These are phyloP conservation scores for Exophiala sp. DNA, from an alignment of 2,329 filamentous ascomycete species.

Conservation along the genomic window DNA sequence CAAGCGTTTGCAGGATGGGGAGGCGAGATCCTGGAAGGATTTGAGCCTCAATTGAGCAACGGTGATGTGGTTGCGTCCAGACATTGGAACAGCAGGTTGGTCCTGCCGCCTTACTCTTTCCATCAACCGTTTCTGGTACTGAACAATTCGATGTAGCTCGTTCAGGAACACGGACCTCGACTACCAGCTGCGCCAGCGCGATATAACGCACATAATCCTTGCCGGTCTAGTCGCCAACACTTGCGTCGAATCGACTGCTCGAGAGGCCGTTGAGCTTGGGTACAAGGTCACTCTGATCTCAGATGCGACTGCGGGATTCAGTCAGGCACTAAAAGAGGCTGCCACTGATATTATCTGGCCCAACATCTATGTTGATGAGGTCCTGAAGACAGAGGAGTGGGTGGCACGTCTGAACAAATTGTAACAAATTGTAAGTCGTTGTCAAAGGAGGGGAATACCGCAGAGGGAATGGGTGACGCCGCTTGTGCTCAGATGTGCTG, in stretches of 20 bases:
- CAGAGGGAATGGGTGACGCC: too few relatives aligned
- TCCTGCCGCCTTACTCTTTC: background rate
- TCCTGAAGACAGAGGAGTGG: background rate
- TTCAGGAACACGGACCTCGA: slow-evolving; percentile 38
- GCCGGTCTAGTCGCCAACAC: slow-evolving; percentile 34
- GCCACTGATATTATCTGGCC: background rate
- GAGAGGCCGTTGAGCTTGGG: slow-evolving; percentile 34
- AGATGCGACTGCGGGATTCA: background rate
- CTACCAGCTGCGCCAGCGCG: slow-evolving; percentile 34
- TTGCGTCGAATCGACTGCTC: slow-evolving; percentile 36
- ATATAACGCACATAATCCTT: slow-evolving; percentile 33
- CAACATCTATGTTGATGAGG: background rate
- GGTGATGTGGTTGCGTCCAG: slow-evolving; percentile 34
- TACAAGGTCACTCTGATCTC: background rate
- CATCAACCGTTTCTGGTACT: background rate
- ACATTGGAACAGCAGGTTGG: slow-evolving; percentile 30
- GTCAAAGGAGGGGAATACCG: too few relatives aligned
- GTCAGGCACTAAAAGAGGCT: background rate
- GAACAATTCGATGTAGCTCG: slow-evolving; percentile 25
- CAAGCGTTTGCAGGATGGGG: slow-evolving; percentile 34
- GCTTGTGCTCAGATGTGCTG: too few relatives aligned
- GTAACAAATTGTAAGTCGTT: background rate
- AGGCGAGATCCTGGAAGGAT: slow-evolving; percentile 31
- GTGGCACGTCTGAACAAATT: background rate
- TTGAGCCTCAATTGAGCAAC: slow-evolving; percentile 31